Evolutionary conservation across 2,329 filamentous ascomycete genomes (phyloP).

Genomic region (Pseudopyricularia javanii): DNA sequence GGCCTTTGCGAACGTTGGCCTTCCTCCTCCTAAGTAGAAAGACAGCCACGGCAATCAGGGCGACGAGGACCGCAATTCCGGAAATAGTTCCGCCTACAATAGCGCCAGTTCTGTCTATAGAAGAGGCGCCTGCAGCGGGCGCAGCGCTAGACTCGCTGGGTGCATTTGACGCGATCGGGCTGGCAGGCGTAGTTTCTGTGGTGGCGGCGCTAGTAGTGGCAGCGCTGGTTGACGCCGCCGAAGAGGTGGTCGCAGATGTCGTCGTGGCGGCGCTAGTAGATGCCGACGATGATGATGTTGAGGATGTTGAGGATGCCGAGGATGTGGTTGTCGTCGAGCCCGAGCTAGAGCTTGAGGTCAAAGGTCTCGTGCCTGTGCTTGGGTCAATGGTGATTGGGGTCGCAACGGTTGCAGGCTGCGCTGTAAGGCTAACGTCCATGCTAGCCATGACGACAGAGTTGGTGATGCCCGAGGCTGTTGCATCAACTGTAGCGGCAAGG

Average conservation of each 20-base stretch:
- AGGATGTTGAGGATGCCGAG: slow-evolving; percentile 1
- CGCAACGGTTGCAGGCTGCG: slow-evolving; percentile 22
- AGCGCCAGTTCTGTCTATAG: slow-evolving; percentile 26
- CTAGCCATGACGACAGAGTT: slow-evolving; percentile 21
- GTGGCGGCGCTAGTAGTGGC: background rate
- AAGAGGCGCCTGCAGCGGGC: slow-evolving; percentile 3
- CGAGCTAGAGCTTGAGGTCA: slow-evolving; percentile 5
- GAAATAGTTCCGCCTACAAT: slow-evolving; percentile 43
- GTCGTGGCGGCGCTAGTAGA: slow-evolving; percentile 6
- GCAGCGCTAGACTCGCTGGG: slow-evolving; percentile 5
- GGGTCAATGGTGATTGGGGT: slow-evolving; percentile 28
- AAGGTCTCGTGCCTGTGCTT: slow-evolving; percentile 10
- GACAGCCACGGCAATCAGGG: slow-evolving; percentile 26
- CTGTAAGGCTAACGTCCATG: slow-evolving; percentile 27
- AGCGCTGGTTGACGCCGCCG: background rate
- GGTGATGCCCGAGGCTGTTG: slow-evolving; percentile 30
- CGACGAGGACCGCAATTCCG: slow-evolving; percentile 32
- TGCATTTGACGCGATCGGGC: slow-evolving; percentile 4
- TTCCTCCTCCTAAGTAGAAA: slow-evolving; percentile 31
- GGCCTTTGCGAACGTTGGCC: slow-evolving; percentile 27
- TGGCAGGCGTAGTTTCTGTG: background rate
- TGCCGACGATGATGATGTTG: slow-evolving; percentile 6
- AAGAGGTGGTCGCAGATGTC: slow-evolving; percentile 2
- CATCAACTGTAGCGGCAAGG: slow-evolving; percentile 34
- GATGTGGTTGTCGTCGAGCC: slow-evolving; percentile 9